These are phyloP conservation scores for Vitis vinifera DNA, from an alignment of 164 flowering plant species.

Conservation along the genomic window DNA sequence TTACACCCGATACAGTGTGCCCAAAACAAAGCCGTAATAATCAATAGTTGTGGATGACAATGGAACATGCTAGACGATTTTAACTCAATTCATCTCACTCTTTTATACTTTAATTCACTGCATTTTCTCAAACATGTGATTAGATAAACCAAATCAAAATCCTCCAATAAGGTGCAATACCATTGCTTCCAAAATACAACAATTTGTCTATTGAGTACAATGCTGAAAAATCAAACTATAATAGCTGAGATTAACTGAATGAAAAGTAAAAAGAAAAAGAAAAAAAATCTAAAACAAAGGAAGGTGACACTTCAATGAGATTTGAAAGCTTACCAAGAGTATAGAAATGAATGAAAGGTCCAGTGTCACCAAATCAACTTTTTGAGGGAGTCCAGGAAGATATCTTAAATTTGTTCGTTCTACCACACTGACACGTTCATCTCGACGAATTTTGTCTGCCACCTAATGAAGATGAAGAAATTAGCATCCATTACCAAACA, in stretches of 20 bases:
- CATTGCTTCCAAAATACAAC: no score
- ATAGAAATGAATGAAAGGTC: conserved; percentile 98
- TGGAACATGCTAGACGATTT: no score
- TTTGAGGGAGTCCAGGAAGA: conserved; percentile 84
- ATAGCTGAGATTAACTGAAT: no score
- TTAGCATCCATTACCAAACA: conserved; percentile 1
- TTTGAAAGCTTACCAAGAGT: conserved; percentile 64
- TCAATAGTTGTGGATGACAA: no score
- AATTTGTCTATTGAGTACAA: no score
- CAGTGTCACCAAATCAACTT: conserved; percentile 92
- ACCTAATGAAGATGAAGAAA: conserved; percentile 49
- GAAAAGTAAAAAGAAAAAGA: no score
- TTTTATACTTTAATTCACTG: no score
- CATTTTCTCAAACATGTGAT: no score
- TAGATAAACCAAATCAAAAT: no score
- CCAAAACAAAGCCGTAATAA: not conserved
- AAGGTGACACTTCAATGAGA: not conserved
- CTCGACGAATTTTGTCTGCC: conserved; percentile 86
- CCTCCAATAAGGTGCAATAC: no score
- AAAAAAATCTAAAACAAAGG: not conserved
- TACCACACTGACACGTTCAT: conserved; percentile 77
- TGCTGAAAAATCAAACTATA: no score
- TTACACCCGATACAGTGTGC: not conserved
- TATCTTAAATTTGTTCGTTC: conserved; percentile 94
- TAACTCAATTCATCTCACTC: no score